phyloP scores from a whole-genome alignment of 2,329 filamentous ascomycete genomes.

The Cryphonectria parasitica region DNA sequence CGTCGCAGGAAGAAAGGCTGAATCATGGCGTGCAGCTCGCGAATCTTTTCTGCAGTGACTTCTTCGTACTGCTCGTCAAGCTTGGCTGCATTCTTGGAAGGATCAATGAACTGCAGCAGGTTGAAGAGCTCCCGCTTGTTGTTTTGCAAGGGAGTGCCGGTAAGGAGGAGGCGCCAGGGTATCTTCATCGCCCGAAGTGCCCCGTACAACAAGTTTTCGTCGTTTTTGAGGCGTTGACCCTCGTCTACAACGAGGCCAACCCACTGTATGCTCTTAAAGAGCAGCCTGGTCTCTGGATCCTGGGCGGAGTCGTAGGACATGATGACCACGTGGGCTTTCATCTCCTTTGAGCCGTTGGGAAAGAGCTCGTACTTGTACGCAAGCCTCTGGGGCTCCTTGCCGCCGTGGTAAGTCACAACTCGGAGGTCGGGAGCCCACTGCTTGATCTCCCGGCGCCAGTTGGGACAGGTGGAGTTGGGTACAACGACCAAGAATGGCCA shows the following conservation, averaged over 20 bases:
- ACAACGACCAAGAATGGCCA: conserved; percentile 94
- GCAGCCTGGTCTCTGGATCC: conserved; percentile 67
- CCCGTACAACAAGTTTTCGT: conserved; percentile 79
- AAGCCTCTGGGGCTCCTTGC: conserved; percentile 72
- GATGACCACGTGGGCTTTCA: conserved; percentile 89
- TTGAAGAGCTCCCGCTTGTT: conserved; percentile 96
- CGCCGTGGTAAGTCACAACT: conserved; percentile 92
- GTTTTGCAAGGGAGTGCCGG: conserved; percentile 92
- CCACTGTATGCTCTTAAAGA: conserved; percentile 78
- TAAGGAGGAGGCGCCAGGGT: conserved; percentile 84
- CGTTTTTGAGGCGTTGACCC: conserved; percentile 93
- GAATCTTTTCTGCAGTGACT: conserved; percentile 82
- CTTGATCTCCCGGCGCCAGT: conserved; percentile 96
- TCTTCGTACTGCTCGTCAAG: conserved; percentile 77
- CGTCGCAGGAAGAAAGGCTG: conserved; percentile 71
- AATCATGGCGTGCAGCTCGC: conserved; percentile 80
- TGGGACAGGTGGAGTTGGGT: conserved; percentile 93
- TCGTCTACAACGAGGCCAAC: conserved; percentile 90
- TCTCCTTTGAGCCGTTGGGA: conserved; percentile 63
- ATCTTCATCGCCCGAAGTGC: conserved; percentile 74
- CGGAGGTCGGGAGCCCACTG: conserved; percentile 85
- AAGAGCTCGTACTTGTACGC: conserved; percentile 87
- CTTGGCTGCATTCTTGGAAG: conserved; percentile 66
- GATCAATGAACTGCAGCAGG: conserved; percentile 90
- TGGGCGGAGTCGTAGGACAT: conserved; percentile 92